Conservation (phyloP, 768 basidiomycete genomes). For the Tricholoma bakamatsutake region DNA sequence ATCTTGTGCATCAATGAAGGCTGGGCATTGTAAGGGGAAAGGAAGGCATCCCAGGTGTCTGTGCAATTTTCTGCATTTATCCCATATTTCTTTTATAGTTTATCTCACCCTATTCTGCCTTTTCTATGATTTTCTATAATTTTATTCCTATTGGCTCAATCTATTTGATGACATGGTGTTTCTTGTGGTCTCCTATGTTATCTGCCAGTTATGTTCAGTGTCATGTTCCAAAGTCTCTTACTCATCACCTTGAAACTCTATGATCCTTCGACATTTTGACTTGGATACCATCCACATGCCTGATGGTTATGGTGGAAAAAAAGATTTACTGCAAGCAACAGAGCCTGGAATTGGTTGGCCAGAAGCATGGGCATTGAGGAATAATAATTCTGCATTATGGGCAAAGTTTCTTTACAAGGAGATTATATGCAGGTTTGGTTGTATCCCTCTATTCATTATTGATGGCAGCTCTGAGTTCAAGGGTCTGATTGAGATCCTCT, state of each 20-base stretch:
- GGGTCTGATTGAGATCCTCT: background rate
- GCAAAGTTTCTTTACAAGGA: background rate
- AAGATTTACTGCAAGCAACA: slow-evolving; percentile 9
- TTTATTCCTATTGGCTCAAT: slow-evolving; percentile 33
- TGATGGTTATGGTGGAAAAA: slow-evolving; percentile 9
- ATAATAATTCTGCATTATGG: background rate
- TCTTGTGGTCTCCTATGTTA: too few species aligned
- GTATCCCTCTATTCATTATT: background rate
- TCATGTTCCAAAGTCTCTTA: slow-evolving; percentile 16
- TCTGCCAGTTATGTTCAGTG: slow-evolving; percentile 23
- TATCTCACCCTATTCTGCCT: too few species aligned
- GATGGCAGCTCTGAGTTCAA: too few species aligned
- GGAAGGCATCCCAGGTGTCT: too few species aligned
- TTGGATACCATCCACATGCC: slow-evolving; percentile 27
- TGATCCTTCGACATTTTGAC: slow-evolving; percentile 20
- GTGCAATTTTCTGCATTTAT: too few species aligned
- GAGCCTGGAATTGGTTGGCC: background rate
- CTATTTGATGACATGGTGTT: slow-evolving; percentile 23
- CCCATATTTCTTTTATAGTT: too few species aligned
- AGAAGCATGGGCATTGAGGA: background rate
- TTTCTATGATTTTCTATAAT: too few species aligned
- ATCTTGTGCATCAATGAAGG: slow-evolving; percentile 3
- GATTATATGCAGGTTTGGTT: too few species aligned
- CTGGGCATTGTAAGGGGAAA: slow-evolving; percentile 26
- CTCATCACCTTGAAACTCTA: slow-evolving; percentile 8